These are phyloP conservation scores for Henningerozyma blattae DNA, from an alignment of 805 yeast genomes.

Conservation along the genomic window DNA sequence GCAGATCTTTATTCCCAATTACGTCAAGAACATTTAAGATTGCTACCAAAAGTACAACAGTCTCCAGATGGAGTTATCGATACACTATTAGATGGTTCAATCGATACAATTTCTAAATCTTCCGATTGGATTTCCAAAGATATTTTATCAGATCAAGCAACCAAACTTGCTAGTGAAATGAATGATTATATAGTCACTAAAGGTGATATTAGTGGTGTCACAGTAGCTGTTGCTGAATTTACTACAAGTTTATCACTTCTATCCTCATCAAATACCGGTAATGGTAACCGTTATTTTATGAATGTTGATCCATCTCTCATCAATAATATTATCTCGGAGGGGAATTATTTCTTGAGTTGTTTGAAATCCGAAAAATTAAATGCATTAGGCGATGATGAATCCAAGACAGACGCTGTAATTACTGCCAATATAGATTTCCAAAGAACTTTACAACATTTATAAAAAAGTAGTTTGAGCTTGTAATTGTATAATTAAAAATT, in stretches of 20 bases:
- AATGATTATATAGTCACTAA: constrained; percentile 28
- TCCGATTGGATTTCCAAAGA: constrained; percentile 27
- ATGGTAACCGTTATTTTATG: too few species aligned
- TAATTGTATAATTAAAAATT: too few species aligned
- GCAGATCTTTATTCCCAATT: constrained; percentile 85
- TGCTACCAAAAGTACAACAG: constrained; percentile 39
- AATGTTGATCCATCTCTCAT: constrained; percentile 5
- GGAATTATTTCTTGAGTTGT: constrained; percentile 1
- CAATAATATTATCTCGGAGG: constrained; percentile 1
- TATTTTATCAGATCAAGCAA: constrained; percentile 54
- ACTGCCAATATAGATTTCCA: constrained; percentile 67
- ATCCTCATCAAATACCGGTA: too few species aligned
- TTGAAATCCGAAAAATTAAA: constrained; percentile 35
- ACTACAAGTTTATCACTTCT: background rate
- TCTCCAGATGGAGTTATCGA: constrained; percentile 40
- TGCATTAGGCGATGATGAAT: constrained; percentile 35
- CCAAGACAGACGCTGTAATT: constrained; percentile 62
- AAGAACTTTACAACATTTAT: constrained; percentile 48
- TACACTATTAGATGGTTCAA: constrained; percentile 56
- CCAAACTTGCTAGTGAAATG: constrained; percentile 71
- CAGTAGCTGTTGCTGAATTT: constrained; percentile 35
- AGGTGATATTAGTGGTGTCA: constrained; percentile 35
- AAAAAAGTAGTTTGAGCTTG: too few species aligned
- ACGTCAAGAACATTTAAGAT: constrained; percentile 79
- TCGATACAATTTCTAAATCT: constrained; percentile 38